A percentile compares a stretch with the other conserved stretches of the same genome.
phyloP scores from a whole-genome alignment of 2,329 filamentous ascomycete species.

The Aureobasidium sp. region DNA sequence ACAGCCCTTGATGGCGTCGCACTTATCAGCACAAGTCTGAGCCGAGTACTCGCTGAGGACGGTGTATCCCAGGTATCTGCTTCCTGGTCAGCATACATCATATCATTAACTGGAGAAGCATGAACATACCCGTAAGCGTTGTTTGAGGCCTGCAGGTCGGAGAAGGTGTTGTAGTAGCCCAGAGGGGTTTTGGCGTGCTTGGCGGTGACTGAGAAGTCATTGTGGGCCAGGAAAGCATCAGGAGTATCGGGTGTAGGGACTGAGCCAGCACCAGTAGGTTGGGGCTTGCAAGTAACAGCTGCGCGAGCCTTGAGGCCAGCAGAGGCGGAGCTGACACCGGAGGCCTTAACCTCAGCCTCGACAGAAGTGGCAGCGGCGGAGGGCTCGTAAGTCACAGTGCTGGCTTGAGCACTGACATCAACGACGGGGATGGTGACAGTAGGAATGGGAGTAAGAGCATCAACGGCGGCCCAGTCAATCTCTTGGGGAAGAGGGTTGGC shows the following conservation, averaged over 20 bases:
- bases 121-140: constrained; percentile 22
- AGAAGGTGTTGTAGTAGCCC: constrained; percentile 21
- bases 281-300: constrained; percentile 1
- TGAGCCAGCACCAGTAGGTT: constrained; percentile 2
- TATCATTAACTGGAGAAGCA: too few relatives aligned
- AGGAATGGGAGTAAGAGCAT: constrained; percentile 14
- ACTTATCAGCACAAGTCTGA: constrained; percentile 16
- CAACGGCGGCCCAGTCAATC: constrained; percentile 18
- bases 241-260: constrained; percentile 19
- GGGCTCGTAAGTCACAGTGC: constrained; percentile 16
- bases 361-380: constrained; percentile 13
- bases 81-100: too few relatives aligned
- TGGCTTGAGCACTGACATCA: constrained; percentile 14
- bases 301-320: neutral
- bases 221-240: constrained; percentile 18
- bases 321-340: neutral
- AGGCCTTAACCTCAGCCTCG: constrained; percentile 2
- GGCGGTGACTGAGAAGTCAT: constrained; percentile 19
- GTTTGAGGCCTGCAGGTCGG: constrained; percentile 18
- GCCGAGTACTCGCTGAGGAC: constrained; percentile 16
- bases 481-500: constrained; percentile 18
- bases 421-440: constrained; percentile 15
- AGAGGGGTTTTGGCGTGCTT: constrained; percentile 14
- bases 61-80: constrained; percentile 18
- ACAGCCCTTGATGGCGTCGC: constrained; percentile 16